A percentile compares a stretch with the other conserved stretches of the same genome.
These are phyloP conservation scores for Pichia kudriavzevii DNA, from an alignment of 1,139 yeast genomes.

Conservation along the genomic window DNA sequence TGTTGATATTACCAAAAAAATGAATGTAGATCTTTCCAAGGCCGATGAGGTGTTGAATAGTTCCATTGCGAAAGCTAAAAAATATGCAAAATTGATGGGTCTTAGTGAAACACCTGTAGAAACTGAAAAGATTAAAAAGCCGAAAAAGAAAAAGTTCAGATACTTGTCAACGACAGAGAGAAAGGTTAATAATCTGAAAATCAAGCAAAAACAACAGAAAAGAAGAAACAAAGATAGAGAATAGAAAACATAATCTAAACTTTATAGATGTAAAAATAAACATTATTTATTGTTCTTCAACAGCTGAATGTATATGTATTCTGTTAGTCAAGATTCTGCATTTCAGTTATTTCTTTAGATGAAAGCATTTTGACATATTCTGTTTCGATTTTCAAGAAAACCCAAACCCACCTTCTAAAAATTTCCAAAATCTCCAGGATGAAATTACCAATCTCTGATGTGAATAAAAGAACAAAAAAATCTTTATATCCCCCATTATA, in stretches of 20 bases:
- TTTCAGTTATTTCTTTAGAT: slow-evolving; percentile 16
- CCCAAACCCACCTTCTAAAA: slow-evolving; percentile 83
- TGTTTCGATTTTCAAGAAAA: slow-evolving; percentile 72
- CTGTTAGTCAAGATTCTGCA: slow-evolving; percentile 15
- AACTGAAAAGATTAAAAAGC: slow-evolving; percentile 30
- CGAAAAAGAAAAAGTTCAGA: slow-evolving; percentile 74
- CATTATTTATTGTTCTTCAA: slow-evolving; percentile 1
- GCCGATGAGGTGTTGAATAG: slow-evolving; percentile 55
- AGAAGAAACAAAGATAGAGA: slow-evolving; percentile 13
- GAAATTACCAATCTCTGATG: slow-evolving; percentile 55
- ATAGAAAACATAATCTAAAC: not conserved
- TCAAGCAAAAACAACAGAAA: slow-evolving; percentile 23
- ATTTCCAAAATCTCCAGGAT: slow-evolving; percentile 66
- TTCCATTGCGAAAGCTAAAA: slow-evolving; percentile 62
- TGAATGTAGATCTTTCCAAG: slow-evolving; percentile 54
- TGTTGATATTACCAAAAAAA: slow-evolving; percentile 39
- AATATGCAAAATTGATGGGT: slow-evolving; percentile 62
- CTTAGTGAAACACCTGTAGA: slow-evolving; percentile 16
- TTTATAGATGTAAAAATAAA: not conserved
- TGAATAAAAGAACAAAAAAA: slow-evolving; percentile 32
- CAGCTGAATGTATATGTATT: not conserved
- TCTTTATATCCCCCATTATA: slow-evolving; percentile 4
- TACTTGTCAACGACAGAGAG: slow-evolving; percentile 77
- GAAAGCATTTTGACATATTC: slow-evolving; percentile 44
- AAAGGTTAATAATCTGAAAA: slow-evolving; percentile 59